A percentile compares a stretch with the other conserved stretches of the same genome.
These are phyloP conservation scores for Curvularia sp. DNA, from an alignment of 2,329 filamentous ascomycete genomes.

Conservation along the genomic window DNA sequence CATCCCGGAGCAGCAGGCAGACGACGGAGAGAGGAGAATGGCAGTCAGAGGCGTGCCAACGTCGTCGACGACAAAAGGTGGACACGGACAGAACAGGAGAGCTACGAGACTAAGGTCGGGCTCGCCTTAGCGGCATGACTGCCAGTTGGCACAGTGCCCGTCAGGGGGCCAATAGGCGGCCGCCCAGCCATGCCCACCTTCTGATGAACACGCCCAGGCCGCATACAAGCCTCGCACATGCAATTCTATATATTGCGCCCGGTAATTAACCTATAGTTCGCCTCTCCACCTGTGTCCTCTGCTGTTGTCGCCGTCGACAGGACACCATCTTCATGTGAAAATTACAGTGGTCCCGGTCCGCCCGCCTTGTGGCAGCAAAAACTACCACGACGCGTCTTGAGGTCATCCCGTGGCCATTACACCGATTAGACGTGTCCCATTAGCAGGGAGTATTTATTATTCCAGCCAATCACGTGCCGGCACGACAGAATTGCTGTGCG, in stretches of 20 bases:
- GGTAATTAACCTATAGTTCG: not conserved
- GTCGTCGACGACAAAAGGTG: conserved; percentile 30
- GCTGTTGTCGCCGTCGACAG: not conserved
- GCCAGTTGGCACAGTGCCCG: conserved; percentile 15
- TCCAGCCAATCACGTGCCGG: conserved; percentile 16
- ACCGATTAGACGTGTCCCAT: conserved; percentile 4
- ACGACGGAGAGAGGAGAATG: conserved; percentile 27
- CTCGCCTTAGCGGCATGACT: conserved; percentile 8
- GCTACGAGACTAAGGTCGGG: conserved; percentile 18
- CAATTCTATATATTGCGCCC: conserved; percentile 7
- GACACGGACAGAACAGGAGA: conserved; percentile 21
- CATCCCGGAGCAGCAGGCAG: conserved; percentile 44
- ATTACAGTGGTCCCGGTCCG: not conserved
- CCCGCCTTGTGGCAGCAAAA: not conserved
- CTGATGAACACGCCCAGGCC: conserved; percentile 11
- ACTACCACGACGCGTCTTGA: conserved; percentile 19
- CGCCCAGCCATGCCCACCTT: not conserved
- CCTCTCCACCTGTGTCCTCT: not conserved
- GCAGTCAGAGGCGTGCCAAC: conserved; percentile 28
- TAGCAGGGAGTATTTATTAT: not conserved
- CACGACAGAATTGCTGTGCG: conserved; percentile 15
- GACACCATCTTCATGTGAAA: not conserved
- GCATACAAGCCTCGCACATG: conserved; percentile 12
- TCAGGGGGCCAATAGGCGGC: conserved; percentile 14
- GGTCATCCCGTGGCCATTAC: conserved; percentile 13